Percentiles rank a stretch among this genome's conserved stretches.
phyloP scores from a whole-genome alignment of 208 protist species.

The Acanthamoeba triangularis region DNA sequence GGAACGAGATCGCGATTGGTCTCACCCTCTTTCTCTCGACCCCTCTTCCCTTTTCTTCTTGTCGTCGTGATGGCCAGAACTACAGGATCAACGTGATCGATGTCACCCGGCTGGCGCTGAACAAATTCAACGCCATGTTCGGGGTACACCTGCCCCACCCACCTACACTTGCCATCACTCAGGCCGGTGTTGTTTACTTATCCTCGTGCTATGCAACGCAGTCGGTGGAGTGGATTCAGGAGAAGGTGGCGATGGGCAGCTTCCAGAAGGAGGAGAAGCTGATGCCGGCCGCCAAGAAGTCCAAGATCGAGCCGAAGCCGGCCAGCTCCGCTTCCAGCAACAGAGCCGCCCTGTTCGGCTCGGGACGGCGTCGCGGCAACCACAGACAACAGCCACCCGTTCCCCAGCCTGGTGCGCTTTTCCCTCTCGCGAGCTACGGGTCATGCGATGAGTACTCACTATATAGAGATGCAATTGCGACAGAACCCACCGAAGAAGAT shows the following conservation, averaged over 20 bases:
- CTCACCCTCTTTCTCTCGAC: neutral
- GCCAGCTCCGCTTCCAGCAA: neutral
- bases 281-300: constrained; percentile 15
- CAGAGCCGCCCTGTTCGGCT: neutral
- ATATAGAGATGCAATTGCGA: neutral
- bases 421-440: neutral
- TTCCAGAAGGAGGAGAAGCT: constrained; percentile 9
- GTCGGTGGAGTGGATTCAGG: constrained; percentile 49
- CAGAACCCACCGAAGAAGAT: neutral
- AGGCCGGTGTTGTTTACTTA: neutral
- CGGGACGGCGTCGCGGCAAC: neutral
- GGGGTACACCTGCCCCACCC: neutral
- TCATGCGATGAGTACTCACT: neutral
- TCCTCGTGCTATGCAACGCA: neutral
- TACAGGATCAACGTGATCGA: constrained; percentile 65
- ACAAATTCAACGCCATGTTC: constrained; percentile 69
- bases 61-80: neutral
- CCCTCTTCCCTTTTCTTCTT: neutral
- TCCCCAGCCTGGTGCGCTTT: neutral
- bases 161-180: neutral
- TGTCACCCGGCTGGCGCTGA: constrained; percentile 5
- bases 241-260: constrained; percentile 7
- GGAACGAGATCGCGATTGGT: too few species aligned
- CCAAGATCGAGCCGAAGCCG: neutral
- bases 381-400: neutral